A percentile compares a stretch with the other conserved stretches of the same genome.
Conservation (phyloP, 2,329 filamentous ascomycete species). For the Metarhizium robertsii region DNA sequence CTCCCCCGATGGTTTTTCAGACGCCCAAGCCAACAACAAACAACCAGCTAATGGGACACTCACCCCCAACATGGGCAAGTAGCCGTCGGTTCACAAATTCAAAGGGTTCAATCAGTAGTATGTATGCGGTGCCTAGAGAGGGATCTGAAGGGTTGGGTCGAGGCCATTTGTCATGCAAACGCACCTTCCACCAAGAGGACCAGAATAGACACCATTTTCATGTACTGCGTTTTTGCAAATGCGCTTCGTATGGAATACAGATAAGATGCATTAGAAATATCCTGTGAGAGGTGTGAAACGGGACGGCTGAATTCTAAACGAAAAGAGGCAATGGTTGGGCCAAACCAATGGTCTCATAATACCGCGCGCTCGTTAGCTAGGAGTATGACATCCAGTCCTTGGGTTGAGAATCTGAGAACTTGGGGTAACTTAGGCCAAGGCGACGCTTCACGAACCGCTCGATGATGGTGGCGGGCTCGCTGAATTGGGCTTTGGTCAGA, state of each 20-base stretch:
- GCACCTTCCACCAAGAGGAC: neutral
- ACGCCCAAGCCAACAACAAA: neutral
- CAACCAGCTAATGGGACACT: neutral
- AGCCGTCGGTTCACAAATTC: conserved; percentile 6
- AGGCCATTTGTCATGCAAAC: too few species aligned
- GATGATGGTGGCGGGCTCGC: conserved; percentile 4
- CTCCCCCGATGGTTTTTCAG: too few species aligned
- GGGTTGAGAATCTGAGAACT: neutral
- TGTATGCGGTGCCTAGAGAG: conserved; percentile 11
- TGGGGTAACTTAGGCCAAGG: neutral
- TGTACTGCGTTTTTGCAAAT: neutral
- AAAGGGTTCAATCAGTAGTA: conserved; percentile 5
- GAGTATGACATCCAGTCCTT: conserved; percentile 3
- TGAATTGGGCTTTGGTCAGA: conserved; percentile 1
- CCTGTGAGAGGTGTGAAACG: neutral
- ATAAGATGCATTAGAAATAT: neutral
- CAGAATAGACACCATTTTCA: neutral
- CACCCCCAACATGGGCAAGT: neutral
- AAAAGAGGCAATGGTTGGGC: neutral
- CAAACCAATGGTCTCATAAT: neutral
- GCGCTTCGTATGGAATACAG: neutral
- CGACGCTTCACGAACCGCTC: conserved; percentile 13
- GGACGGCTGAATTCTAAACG: neutral
- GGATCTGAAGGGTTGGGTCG: neutral
- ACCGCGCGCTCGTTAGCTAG: neutral